Base-by-base conservation (phyloP, 495 filamentous ascomycete genomes). In the Pyrenula aspistea region DNA sequence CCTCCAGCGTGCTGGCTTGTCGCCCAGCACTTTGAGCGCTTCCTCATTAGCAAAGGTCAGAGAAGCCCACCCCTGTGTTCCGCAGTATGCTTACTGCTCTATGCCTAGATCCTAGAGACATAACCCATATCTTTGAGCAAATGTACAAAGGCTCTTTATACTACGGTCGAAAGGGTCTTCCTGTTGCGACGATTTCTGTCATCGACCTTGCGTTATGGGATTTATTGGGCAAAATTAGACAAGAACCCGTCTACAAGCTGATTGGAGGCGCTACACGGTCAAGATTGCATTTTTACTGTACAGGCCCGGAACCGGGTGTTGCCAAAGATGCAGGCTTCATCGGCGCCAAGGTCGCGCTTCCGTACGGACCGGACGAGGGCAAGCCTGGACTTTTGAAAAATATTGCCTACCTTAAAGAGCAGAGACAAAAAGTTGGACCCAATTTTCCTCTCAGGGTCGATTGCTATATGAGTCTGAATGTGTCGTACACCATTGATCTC, bases 61-160 rank as follows among this genome's bases (percentile, higher is more conserved):
- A 55, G 50, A 52, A 49, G 11, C 51, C 10, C 23, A 53, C 11
- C 54, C n/a, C 11, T 21, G n/a, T 23, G 19, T 0, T 25, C 31
- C 56, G 54, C 53, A 49, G 54, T 58, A 23, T 20, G 21, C 1
- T 54, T 25, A 31, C 25, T 22, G 12, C 21, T 2, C 51, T 8
- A 8, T 25, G 10, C 1, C 31, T 58, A 76, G 91, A 96, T 68
- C 91, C 91, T 0, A 82, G 91, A 52, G 86, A 95, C 63, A 90
- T 86, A 54, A 95, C 92, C 67, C 78, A 85, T 59, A 74, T 95
- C 2, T 95, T 93, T 68, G 91, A 96, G 69, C 88, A 93, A 69
- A 95, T 96, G 91, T 96, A 95, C 73, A 84, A 89, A 25, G 89
- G 80, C 11, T 91, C 88, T 42, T 92, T 94, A 85, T 96, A 94